phyloP scores from a whole-genome alignment of 805 yeast genomes.

The Candida sonorensis region DNA sequence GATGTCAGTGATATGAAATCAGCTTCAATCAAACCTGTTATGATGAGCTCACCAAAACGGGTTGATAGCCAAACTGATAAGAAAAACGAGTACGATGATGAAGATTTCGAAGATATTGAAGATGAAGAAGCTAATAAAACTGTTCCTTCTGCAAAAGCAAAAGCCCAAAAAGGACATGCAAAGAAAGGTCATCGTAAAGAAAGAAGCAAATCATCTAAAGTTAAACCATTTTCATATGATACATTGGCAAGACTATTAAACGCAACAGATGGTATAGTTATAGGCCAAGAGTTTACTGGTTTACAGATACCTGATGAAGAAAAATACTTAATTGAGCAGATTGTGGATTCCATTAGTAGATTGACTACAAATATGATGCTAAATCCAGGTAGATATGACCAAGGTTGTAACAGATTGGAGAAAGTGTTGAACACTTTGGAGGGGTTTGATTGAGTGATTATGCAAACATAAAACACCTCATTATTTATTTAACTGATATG shows the following conservation, averaged over 20 bases:
- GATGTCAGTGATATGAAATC: conserved; percentile 3
- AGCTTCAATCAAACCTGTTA: not conserved
- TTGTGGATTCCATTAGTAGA: conserved; percentile 78
- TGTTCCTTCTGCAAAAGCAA: conserved; percentile 1
- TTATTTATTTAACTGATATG: too few relatives aligned
- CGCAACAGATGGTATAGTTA: conserved; percentile 54
- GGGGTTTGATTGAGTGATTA: conserved; percentile 45
- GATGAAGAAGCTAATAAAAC: conserved; percentile 16
- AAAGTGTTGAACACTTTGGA: conserved; percentile 82
- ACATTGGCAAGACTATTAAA: conserved; percentile 46
- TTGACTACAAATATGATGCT: conserved; percentile 87
- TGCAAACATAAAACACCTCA: too few relatives aligned
- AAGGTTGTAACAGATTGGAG: conserved; percentile 73
- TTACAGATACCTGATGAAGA: conserved; percentile 71
- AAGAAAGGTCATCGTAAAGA: conserved; percentile 6
- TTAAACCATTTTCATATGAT: conserved; percentile 30
- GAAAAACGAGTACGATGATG: too few relatives aligned
- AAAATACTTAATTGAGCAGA: conserved; percentile 72
- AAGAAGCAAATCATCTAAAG: conserved; percentile 18
- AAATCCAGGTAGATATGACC: conserved; percentile 73
- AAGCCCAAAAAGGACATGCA: conserved; percentile 1
- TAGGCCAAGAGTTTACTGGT: conserved; percentile 66
- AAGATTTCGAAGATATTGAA: too few relatives aligned
- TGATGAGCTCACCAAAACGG: too few relatives aligned
- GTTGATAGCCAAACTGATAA: too few relatives aligned